Evolutionary conservation across 805 yeast genomes (phyloP), one percentile per base, ranked within the genome.

Genomic region (Zygotorulaspora sp.): DNA sequence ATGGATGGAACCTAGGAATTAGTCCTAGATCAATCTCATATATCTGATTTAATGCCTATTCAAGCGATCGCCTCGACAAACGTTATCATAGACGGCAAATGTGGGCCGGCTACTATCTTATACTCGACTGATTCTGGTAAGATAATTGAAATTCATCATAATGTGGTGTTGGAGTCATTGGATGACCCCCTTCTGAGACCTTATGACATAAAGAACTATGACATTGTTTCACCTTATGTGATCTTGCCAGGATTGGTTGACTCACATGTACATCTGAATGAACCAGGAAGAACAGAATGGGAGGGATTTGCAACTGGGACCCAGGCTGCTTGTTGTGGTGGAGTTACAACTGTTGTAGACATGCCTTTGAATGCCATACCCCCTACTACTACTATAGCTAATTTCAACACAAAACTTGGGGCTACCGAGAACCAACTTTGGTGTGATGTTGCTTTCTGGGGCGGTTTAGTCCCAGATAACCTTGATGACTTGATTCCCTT

Each of bases 281-380:
- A 90, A 55, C 97, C 97, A 0, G 97, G 97, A n/a, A 69, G 97
- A 50, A 89, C 97, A 1, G 96, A 88, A 45, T 89, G 97, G 97
- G 97, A 89, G 62, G 97, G 97, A 1, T 89, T 90, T 58, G 95
- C 80, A n/a, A 83, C 95, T 0, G 97, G 97, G 0, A 89, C 97
- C 0, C 80, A 81, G 57, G 84, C 96, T 2, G 97, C 97, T 0
- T 95, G 95, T 0, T 72, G 89, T 9, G 97, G 97, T 12, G 97
- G 97, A 41, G 97, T 89, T 33, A 89, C 97, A 16, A 88, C 96
- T 0, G 94, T 89, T 13, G 74, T 89, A 13, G 97, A 89, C 59
- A 89, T 89, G 97, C 97, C 97, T 0, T 67, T 89, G 56, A 89
- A 89, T 62, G 96, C 96, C 3, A 80, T 89, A 32, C 97, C 97